Base-by-base conservation (phyloP, 768 basidiomycete genomes). In the Gyrodon lividus region DNA sequence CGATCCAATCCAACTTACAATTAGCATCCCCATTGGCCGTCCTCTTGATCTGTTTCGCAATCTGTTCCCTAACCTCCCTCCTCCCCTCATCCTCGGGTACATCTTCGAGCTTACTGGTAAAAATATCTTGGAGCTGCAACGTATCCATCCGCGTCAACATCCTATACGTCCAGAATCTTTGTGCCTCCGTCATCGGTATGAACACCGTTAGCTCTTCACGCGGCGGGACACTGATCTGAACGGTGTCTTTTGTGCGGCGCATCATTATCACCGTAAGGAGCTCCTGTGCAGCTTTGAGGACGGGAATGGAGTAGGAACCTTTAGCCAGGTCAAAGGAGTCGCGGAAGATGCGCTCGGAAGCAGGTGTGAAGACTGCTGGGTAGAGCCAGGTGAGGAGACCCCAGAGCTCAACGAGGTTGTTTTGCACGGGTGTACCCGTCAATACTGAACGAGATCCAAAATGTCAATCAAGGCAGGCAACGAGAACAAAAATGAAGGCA, bases 351-450 rank as follows among this genome's bases (percentile, higher is more conserved):
- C 67, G 65, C 48, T 79, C 73, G 0, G 83, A 75, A 3, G 76
- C 56, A 5, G 56, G 41, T 2, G 76, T 81, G 61, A 85, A 85
- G 33, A 83, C 67, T 2, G 55, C 52, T 4, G 83, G 82, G 57
- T 78, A 79, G 16, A 85, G 70, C 77, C 77, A 83, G 55, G 76
- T 77, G 16, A 84, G 65, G 12, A 83, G 65, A 20, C 73, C 61
- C 83, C 80, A 82, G 14, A 84, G 70, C 60, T 85, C 83, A 17
- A 74, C 63, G 10, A 85, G 63, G 54, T 85, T 80, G 56, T 85
- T 85, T 59, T 89, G 87, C 0, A 89, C 75, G 0, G 87, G 87
- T 0, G 87, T 89, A 20, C 87, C 87, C 0, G 84, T 87, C 51
- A 89, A 70, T 52, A 89, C 82, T 82, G 16, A 31, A 19, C 5